Base-by-base conservation (phyloP, 371 early-diverging fungal genomes). In the Lichtheimia ornata region DNA sequence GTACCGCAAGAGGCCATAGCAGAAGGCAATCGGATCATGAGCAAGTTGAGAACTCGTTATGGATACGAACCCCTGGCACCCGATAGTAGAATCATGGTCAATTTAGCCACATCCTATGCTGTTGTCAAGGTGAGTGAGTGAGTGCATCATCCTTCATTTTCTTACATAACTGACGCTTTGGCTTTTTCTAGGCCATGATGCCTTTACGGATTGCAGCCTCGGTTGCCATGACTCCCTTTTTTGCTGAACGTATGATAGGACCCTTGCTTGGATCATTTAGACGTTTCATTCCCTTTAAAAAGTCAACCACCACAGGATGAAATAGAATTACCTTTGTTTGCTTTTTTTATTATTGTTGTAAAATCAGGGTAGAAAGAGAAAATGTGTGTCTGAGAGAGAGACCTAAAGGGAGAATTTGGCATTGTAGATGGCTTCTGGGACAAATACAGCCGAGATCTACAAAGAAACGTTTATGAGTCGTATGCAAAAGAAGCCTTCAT, bases 81-180 rank as follows among this genome's bases (percentile, higher is more conserved):
- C 3, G 63, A 84, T 12, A 85, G 85, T 55, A 72, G 81, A 0
- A 75, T 81, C 35, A 85, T 94, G 78, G 63, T 92, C 25, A 81
- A 94, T 68, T 63, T 93, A 74, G 92, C 91, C 0, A 86, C 91
- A 0, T 79, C 88, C 17, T 96, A 96, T 69, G 91, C 89, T 15
- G 66, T 94, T 17, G 92, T 94, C 52, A 96, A 96, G 81, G 83
- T 82, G 70, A 27, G 12, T 47, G 3, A 40, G 3, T 24, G 18
- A n/a, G 18, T 43, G 13, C 15, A 28, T 50, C 18, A 1, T 28
- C 2, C 0, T 22, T 3, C 5, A n/a, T n/a, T 14, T 5, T 27
- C 15, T 20, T 20, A 24, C 35, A 22, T 24, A 30, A 18, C 4
- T 20, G 9, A 17, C 24, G 47, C 28, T 44, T 18, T 22, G 3